Evolutionary conservation across 345 rosid genomes (phyloP).

Genomic region (Zanthoxylum bungeanum): DNA sequence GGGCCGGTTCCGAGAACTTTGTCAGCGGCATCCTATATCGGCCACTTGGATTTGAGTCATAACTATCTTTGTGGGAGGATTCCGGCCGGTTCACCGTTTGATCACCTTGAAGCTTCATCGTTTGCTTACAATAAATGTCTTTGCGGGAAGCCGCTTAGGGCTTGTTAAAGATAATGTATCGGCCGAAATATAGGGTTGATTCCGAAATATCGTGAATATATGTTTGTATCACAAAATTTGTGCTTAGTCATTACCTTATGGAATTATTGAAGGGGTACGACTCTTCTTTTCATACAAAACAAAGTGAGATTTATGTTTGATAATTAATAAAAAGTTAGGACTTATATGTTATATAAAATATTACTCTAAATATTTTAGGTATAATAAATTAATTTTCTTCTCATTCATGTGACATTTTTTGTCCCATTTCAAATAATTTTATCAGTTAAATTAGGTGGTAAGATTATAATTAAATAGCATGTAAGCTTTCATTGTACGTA

Average conservation of each 20-base stretch:
- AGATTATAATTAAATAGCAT: no score
- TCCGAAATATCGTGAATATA: not conserved
- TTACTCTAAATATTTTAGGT: no score
- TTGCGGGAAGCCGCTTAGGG: constrained; percentile 71
- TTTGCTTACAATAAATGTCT: constrained; percentile 69
- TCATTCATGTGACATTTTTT: no score
- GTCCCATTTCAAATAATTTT: no score
- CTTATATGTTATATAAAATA: no score
- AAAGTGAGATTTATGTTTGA: no score
- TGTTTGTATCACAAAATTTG: not conserved
- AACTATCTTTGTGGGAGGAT: constrained; percentile 83
- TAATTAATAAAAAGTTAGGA: no score
- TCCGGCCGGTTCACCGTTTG: constrained; percentile 71
- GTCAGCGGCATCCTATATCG: constrained; percentile 57
- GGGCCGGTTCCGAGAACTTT: constrained; percentile 66
- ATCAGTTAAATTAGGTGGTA: no score
- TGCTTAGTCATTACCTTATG: not conserved
- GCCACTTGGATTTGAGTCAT: constrained; percentile 86
- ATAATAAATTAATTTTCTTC: no score
- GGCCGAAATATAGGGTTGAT: not conserved
- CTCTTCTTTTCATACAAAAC: not conserved
- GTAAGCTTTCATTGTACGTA: no score
- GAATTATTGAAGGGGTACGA: not conserved
- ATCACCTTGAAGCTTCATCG: constrained; percentile 82
- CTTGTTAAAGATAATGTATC: constrained; percentile 33